Percentiles rank a stretch among this genome's conserved stretches.
Conservation (phyloP, 2,329 filamentous ascomycete species). For the Clonostachys chloroleuca region DNA sequence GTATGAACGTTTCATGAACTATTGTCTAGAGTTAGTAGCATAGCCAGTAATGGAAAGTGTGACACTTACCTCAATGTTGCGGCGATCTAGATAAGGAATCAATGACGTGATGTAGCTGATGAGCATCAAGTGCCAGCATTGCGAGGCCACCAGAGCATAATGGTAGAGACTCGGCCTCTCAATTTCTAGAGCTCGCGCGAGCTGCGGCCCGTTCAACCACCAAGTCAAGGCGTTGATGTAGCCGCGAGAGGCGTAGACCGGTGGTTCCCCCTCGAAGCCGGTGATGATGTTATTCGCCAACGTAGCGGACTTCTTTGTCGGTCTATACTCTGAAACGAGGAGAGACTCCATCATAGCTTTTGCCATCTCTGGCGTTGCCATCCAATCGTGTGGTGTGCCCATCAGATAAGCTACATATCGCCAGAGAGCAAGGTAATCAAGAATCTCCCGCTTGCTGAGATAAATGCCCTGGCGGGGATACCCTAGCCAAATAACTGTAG, state of each 20-base stretch:
- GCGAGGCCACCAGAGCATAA: constrained; percentile 33
- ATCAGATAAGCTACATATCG: constrained; percentile 69
- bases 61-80: too few relatives aligned
- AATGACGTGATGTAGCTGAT: constrained; percentile 34
- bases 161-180: constrained; percentile 53
- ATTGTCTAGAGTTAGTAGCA: too few relatives aligned
- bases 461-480: constrained; percentile 71
- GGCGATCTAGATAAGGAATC: too few relatives aligned
- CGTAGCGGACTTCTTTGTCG: constrained; percentile 55
- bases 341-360: constrained; percentile 64
- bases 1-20: too few relatives aligned
- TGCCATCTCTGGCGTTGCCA: constrained; percentile 50
- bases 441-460: constrained; percentile 54
- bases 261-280: constrained; percentile 63
- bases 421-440: constrained; percentile 73
- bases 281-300: constrained; percentile 73
- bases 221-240: constrained; percentile 66
- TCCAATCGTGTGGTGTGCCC: constrained; percentile 60
- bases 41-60: too few relatives aligned
- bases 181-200: constrained; percentile 56
- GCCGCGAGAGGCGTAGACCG: constrained; percentile 58
- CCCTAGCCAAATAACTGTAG: constrained; percentile 61
- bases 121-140: constrained; percentile 61
- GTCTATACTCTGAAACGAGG: constrained; percentile 60
- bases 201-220: constrained; percentile 64